These are phyloP conservation scores for Aspergillus hortae DNA, from an alignment of 2,329 filamentous ascomycete species.

Conservation along the genomic window DNA sequence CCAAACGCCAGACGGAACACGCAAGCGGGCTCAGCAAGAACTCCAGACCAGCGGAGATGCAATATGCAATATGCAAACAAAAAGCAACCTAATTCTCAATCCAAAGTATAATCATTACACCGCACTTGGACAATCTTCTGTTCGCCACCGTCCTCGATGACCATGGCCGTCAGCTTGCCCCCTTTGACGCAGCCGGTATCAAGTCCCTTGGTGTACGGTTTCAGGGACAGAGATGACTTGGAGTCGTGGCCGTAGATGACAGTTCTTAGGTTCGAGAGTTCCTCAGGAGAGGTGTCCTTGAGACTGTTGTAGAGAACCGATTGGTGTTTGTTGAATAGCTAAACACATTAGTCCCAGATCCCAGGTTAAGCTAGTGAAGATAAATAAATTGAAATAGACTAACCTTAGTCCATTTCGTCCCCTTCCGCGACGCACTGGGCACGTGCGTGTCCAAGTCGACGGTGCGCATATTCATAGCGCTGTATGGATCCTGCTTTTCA, in stretches of 20 bases:
- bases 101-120: slow-evolving; percentile 33
- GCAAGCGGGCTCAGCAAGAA: background rate
- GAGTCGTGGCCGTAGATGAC: slow-evolving; percentile 89
- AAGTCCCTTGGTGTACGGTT: slow-evolving; percentile 74
- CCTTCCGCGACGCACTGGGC: slow-evolving; percentile 51
- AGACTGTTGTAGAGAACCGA: slow-evolving; percentile 23
- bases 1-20: background rate
- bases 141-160: slow-evolving; percentile 60
- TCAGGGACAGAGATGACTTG: slow-evolving; percentile 63
- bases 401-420: slow-evolving; percentile 64
- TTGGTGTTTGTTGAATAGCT: slow-evolving; percentile 52
- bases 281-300: slow-evolving; percentile 11
- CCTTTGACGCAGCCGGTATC: slow-evolving; percentile 81
- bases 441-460: slow-evolving; percentile 62
- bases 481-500: slow-evolving; percentile 68
- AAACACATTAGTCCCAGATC: background rate
- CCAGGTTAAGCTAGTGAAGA: too few species aligned
- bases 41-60: background rate
- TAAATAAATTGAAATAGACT: slow-evolving; percentile 1
- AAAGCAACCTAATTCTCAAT: slow-evolving; percentile 2
- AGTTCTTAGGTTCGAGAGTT: slow-evolving; percentile 49
- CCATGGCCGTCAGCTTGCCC: slow-evolving; percentile 69
- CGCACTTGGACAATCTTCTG: slow-evolving; percentile 40
- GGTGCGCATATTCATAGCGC: slow-evolving; percentile 89
- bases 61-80: background rate